Percentiles rank a stretch among this genome's conserved stretches.
phyloP scores from a whole-genome alignment of 139 green algal species.

The Closterium sp. region DNA sequence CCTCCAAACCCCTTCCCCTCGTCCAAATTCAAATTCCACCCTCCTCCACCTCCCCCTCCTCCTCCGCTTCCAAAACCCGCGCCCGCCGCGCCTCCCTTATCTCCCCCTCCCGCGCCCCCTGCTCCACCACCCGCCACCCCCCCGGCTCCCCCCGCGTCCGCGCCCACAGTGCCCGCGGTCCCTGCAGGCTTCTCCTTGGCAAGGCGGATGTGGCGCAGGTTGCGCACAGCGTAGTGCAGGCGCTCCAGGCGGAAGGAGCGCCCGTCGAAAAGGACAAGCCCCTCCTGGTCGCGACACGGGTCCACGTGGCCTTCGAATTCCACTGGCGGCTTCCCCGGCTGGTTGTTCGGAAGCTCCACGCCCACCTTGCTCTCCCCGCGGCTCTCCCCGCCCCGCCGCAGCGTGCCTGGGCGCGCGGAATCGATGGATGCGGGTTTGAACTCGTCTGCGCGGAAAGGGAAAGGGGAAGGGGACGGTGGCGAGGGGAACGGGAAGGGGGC shows the following conservation, averaged over 20 bases:
- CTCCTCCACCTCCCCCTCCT: not conserved
- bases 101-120: not conserved
- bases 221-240: slow-evolving; percentile 24
- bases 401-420: slow-evolving; percentile 4
- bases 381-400: slow-evolving; percentile 20
- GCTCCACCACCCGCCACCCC: not conserved
- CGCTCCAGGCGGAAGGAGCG: slow-evolving; percentile 13
- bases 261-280: slow-evolving; percentile 33
- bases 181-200: not conserved
- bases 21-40: not conserved
- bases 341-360: slow-evolving; percentile 35
- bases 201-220: slow-evolving; percentile 6
- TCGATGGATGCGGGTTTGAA: slow-evolving; percentile 39
- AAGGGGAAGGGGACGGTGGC: not conserved
- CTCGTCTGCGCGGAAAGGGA: slow-evolving; percentile 12
- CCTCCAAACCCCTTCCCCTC: not conserved
- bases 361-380: slow-evolving; percentile 11
- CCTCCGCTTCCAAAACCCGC: not conserved
- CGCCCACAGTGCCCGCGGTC: not conserved
- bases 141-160: not conserved
- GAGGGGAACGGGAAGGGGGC: too few species aligned
- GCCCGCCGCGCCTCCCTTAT: not conserved
- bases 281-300: slow-evolving; percentile 24
- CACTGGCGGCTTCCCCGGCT: slow-evolving; percentile 27
- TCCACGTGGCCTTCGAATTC: slow-evolving; percentile 29